Conservation (phyloP, 768 basidiomycete genomes). For the Lentinula aciculospora region DNA sequence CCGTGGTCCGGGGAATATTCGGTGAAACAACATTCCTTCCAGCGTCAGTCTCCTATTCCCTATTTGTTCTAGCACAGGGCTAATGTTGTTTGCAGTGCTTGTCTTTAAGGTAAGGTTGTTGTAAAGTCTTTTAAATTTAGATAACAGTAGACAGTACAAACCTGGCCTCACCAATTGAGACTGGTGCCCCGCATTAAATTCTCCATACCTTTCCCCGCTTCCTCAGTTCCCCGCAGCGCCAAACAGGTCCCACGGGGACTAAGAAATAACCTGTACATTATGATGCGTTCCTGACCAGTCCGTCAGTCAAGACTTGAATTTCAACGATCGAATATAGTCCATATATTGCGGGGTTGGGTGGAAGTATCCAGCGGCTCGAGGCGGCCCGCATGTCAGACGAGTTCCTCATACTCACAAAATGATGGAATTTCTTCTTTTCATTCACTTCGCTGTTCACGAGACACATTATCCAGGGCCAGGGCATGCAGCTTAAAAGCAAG, state of each 20-base stretch:
- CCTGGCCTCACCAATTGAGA: no score
- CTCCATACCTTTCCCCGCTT: no score
- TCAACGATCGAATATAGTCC: no score
- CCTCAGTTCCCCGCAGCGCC: no score
- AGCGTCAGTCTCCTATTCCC: conserved; percentile 21
- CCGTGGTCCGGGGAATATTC: conserved; percentile 29
- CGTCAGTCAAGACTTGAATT: no score
- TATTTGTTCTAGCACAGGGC: neutral
- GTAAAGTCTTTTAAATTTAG: neutral
- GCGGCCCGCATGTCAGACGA: neutral
- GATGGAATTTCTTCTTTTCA: neutral
- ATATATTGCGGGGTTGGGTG: no score
- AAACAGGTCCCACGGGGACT: no score
- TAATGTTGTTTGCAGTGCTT: neutral
- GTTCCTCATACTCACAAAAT: neutral
- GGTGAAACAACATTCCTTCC: conserved; percentile 44
- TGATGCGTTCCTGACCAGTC: no score
- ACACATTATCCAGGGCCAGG: neutral
- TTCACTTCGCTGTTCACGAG: neutral
- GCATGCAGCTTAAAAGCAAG: neutral
- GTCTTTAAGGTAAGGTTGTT: neutral
- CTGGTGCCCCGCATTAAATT: neutral
- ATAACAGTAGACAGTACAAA: no score
- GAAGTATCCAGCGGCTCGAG: neutral
- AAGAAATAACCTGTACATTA: no score